Evolutionary conservation across 1,284 basidiomycete genomes (phyloP), one percentile per base, ranked within the genome.

Genomic region (Rhodotorula sp.): DNA sequence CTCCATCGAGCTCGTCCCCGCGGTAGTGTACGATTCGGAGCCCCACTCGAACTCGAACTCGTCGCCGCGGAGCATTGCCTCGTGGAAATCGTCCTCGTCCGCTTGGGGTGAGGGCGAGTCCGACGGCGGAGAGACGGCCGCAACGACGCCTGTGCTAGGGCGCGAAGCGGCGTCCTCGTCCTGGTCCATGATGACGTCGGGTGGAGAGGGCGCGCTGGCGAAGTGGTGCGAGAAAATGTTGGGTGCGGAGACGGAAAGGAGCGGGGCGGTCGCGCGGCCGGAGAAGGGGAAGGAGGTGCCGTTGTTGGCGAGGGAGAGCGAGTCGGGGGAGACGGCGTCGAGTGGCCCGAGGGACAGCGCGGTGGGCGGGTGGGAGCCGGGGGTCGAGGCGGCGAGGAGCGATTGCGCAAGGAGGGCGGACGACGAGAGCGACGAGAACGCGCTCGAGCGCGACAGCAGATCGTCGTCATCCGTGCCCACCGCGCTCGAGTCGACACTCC

Each of bases 11-110:
- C 57, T 58, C 10, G 69, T 74, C 10, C 66, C 66, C 12, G 59
- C 54, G 12, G 66, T 62, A 22, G 68, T 70, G 63, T 70, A 76
- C 27, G 75, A 74, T 27, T 74, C 75, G 44, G 57, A 53, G 15
- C 75, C 70, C 75, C 75, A 76, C 53, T 76, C 75, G 44, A 76
- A 76, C 46, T 76, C 75, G 41, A 76, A 72, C 50, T 73, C 69
- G 70, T 71, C 75, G 58, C 70, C 75, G 34, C 66, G 72, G 25
- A 76, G 72, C 72, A 74, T 74, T 12, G 75, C 70, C 39, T 76
- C 75, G 62, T 76, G 72, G 53, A 71, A 74, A 61, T 76, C 75
- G 53, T 74, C 74, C 57, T 73, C 72, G 54, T 74, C 66, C 6
- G 44, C 61, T 27, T 62, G 48, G 27, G 61, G 50, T 10, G 65